Evolutionary conservation across 306 rosid genomes (phyloP), one percentile per base, ranked within the genome.

Genomic region (Alnus glutinosa): DNA sequence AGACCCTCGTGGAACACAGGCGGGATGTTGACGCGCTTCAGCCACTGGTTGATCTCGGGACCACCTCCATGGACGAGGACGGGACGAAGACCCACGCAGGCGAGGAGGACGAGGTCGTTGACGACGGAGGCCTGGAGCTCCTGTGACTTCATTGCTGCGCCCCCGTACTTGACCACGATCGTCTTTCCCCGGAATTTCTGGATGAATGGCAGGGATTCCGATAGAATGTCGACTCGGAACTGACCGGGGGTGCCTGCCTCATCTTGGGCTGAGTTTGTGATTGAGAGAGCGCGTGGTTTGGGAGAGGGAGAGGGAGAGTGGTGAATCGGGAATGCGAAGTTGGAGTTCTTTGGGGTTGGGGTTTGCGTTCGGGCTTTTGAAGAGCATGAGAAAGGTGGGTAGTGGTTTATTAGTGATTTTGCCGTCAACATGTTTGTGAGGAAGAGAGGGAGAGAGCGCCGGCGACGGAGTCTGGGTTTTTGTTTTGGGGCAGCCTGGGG

Each of bases 51-150:
- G 83, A 94, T 94, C 86, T 94, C 98, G 1, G 98, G 98, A 0
- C 97, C 98, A 0, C 98, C 98, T 74, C 97, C 98, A 71, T 94
- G 98, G 77, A 94, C 98, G 54, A 94, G 55, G 57, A 94, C 77
- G 3, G 93, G 97, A 4, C 93, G 89, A 74, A 94, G 95, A 34
- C 98, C 98, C 12, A 94, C 97, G 83, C 91, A 91, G 34, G 97
- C 82, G 70, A 94, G 95, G 19, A 92, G 97, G 55, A 94, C 98
- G 73, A 94, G 97, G 82, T 92, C 97, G 81, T 93, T 94, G 77
- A 94, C 92, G 52, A 94, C 97, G 15, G 92, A 89, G 49, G 95
- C 94, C 76, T 92, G 97, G 18, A 94, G 98, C 37, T 62, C 78
- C 73, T 80, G 81, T 36, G 97, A 90, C 61, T 94, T 92, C 98